Evolutionary conservation across 306 rosid genomes (phyloP), one percentile per base, ranked within the genome.

Genomic region (Gynostemma pentaphyllum): DNA sequence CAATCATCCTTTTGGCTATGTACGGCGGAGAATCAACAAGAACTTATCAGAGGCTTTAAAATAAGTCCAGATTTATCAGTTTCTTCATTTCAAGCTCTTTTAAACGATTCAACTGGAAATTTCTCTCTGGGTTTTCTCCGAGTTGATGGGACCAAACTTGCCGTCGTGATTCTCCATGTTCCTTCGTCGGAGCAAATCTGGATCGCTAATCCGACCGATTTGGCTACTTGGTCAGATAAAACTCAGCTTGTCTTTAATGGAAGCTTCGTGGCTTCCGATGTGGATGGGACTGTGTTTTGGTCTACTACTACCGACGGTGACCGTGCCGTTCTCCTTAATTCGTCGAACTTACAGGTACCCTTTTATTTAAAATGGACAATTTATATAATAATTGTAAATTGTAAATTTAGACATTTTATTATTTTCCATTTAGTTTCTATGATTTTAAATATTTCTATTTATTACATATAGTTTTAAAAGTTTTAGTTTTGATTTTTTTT

Each of bases 81-180:
- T 29, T 2, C 79, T 5, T 37, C 88, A 52, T 92, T 92, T 75
- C 94, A 88, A 45, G 23, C 95, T 4, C 45, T 92, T 45, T 82
- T 92, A 28, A 53, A 1, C 22, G 98, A 92, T 59, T 59, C 78
- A 3, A 72, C 53, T 0, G 85, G 79, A 0, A 86, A 86, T 52
- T 83, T 92, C 74, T 86, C 98, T 0, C 65, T 92, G 2, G 90
- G 96, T 9, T 85, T 92, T 76, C 94, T 86, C 84, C 91, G 95
- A 12, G 66, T 69, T 26, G 71, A 78, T 46, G 60, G 12, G 26
- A 64, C 77, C 75, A 76, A 74, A 40, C 87, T 92, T 4, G 47
- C 86, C 19, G 83, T 92, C 4, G 85, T 81, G 1, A 54, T 92
- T 52, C 32, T 92, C 48, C 98, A 92, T 74, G 70, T 84, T 44